A percentile compares a stretch with the other conserved stretches of the same genome.
Conservation (phyloP, 1,139 yeast species). For the Kluyveromyces sp. region DNA sequence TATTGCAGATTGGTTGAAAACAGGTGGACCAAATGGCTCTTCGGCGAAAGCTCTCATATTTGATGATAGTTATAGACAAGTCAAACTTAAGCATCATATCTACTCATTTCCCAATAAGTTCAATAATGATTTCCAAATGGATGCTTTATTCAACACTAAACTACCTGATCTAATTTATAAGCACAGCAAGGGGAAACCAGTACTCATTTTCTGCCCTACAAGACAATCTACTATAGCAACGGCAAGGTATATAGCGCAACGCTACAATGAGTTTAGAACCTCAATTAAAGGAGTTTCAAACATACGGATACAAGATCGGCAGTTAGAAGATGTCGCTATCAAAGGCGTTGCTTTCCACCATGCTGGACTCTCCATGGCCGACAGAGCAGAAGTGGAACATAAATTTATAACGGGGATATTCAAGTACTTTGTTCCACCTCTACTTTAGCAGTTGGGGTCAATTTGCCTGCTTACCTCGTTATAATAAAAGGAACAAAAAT, state of each 20-base stretch:
- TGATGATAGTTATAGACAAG: conserved; percentile 43
- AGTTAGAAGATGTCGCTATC: conserved; percentile 19
- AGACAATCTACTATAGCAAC: conserved; percentile 41
- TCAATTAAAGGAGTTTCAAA: neutral
- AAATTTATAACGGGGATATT: conserved; percentile 38
- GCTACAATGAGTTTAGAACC: conserved; percentile 6
- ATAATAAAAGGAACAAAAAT: conserved; percentile 75
- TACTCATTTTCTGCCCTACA: conserved; percentile 47
- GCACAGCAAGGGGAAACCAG: conserved; percentile 37
- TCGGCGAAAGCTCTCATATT: conserved; percentile 34
- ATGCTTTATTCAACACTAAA: conserved; percentile 35
- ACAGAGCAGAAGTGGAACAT: conserved; percentile 39
- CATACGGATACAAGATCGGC: conserved; percentile 27
- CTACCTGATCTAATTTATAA: conserved; percentile 32
- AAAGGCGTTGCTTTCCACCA: conserved; percentile 49
- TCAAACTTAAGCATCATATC: conserved; percentile 36
- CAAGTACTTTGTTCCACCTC: conserved; percentile 48
- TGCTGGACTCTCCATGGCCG: conserved; percentile 45
- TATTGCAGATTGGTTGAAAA: conserved; percentile 40
- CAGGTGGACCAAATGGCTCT: conserved; percentile 13
- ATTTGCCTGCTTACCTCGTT: conserved; percentile 89
- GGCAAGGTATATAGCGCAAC: conserved; percentile 34
- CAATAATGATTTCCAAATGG: conserved; percentile 40
- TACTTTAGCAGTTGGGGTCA: conserved; percentile 86
- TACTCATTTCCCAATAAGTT: conserved; percentile 35